Evolutionary conservation across 129 eudicot genomes (phyloP).

Genomic region (Scalesia atractyloides): DNA sequence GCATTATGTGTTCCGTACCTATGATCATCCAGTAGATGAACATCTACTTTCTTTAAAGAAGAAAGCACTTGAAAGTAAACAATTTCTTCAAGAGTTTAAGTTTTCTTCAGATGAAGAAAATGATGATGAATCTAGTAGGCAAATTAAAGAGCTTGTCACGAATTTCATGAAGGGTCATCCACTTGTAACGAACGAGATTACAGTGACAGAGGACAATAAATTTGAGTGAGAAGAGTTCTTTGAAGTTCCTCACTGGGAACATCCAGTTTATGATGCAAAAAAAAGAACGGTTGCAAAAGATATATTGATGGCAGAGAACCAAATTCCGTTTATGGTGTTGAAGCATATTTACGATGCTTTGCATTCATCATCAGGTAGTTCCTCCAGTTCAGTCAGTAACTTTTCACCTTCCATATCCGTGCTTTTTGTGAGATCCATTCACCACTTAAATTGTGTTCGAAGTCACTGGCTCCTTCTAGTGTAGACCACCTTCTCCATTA

Average conservation of each 20-base stretch:
- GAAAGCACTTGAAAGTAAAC: no score
- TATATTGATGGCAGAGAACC: conserved; percentile 44
- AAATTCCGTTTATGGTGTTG: conserved; percentile 37
- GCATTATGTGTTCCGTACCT: conserved; percentile 23
- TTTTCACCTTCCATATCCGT: background rate
- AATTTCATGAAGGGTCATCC: no score
- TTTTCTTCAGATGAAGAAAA: no score
- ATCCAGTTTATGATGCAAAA: background rate
- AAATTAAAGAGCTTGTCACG: no score
- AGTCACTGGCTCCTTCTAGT: conserved; percentile 11
- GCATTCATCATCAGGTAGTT: background rate
- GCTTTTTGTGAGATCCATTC: conserved; percentile 13
- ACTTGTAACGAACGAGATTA: no score
- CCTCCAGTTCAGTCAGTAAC: no score
- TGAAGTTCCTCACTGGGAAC: background rate
- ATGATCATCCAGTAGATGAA: background rate
- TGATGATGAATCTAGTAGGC: no score
- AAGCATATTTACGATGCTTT: conserved; percentile 14
- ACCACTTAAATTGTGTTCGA: conserved; percentile 20
- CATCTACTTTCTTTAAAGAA: background rate
- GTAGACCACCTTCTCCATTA: conserved; percentile 29
- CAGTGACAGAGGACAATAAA: no score
- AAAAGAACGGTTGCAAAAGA: conserved; percentile 21
- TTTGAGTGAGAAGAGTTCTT: background rate
- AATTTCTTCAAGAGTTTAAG: background rate